These are phyloP conservation scores for Biscogniauxia mediterranea DNA, from an alignment of 2,329 filamentous ascomycete genomes.

Conservation along the genomic window DNA sequence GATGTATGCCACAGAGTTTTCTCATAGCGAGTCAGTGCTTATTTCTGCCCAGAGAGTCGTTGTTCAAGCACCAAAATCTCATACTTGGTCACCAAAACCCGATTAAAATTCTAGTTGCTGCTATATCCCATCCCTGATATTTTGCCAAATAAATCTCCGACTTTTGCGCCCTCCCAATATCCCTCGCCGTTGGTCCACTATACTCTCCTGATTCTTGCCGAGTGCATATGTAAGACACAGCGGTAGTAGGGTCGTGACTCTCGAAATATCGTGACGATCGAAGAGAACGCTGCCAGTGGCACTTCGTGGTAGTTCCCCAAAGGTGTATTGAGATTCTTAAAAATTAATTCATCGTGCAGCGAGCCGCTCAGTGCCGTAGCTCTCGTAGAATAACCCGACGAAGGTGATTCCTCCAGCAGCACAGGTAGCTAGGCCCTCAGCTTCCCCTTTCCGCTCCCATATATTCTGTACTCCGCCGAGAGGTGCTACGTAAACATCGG, in stretches of 20 bases:
- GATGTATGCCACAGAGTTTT: too few relatives aligned
- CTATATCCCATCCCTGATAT: slow-evolving; percentile 34
- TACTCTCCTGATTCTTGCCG: slow-evolving; percentile 49
- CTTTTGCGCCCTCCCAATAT: slow-evolving; percentile 49
- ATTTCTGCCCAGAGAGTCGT: slow-evolving; percentile 5
- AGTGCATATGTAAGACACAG: slow-evolving; percentile 50
- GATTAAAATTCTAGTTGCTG: slow-evolving; percentile 25
- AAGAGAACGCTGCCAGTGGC: background rate
- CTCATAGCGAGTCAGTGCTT: too few relatives aligned
- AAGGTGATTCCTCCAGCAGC: background rate
- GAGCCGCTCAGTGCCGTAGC: slow-evolving; percentile 31
- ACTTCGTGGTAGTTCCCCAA: background rate
- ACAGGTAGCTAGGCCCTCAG: background rate
- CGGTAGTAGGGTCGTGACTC: slow-evolving; percentile 51
- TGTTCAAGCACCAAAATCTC: slow-evolving; percentile 46
- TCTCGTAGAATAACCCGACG: slow-evolving; percentile 1
- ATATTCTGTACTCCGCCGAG: slow-evolving; percentile 30
- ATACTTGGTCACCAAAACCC: slow-evolving; percentile 53
- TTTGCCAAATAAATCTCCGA: slow-evolving; percentile 46
- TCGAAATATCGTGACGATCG: slow-evolving; percentile 20
- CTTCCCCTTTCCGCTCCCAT: background rate
- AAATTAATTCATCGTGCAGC: slow-evolving; percentile 46
- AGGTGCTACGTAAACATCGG: slow-evolving; percentile 50
- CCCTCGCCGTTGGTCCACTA: slow-evolving; percentile 52
- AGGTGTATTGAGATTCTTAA: slow-evolving; percentile 11